Base-by-base conservation (phyloP, 1,284 basidiomycete genomes). In the Stereum hirsutum region DNA sequence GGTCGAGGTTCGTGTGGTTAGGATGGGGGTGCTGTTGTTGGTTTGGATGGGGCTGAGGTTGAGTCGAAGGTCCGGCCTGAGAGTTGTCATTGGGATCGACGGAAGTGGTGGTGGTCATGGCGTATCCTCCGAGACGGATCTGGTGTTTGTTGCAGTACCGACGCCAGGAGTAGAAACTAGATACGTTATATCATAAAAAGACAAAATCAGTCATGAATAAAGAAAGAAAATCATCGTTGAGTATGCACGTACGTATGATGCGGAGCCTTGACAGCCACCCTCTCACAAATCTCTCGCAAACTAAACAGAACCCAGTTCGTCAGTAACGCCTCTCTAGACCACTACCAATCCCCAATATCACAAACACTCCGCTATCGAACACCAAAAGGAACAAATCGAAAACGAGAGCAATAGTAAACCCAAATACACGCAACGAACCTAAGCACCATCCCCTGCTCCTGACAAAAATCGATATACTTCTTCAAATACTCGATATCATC, bases 101-200 rank as follows among this genome's bases (percentile, higher is more conserved):
- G 14, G n/a, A n/a, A 4, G 21, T 23, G 23, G 8, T 26, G 4
- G 49, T 52, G 5, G 69, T 78, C 85, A 89, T 89, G 6, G 74
- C 66, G 53, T 89, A 89, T 2, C 85, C 84, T 21, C 84, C 83
- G 0, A 89, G 68, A 14, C 83, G 77, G 42, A 89, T 89, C 57
- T 88, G 83, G 55, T 89, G 85, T 54, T 89, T 89, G 55, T 89
- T 89, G 62, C 86, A 89, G 54, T 88, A 89, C 39, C 86, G 74
- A 30, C 86, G 74, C 86, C 86, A 89, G 0, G 85, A 88, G 57
- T 87, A 89, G 57, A 89, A 89, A n/a, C 83, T 87, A 47, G 11
- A 14, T 14, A 19, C 2, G 37, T n/a, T 26, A 40, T 15, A 45
- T 30, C 28, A 44, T 42, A 43, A 21, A 39, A 48, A 46, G 27